These are phyloP conservation scores for Elaeagnus macrophylla DNA, from an alignment of 306 rosid species.

Conservation along the genomic window DNA sequence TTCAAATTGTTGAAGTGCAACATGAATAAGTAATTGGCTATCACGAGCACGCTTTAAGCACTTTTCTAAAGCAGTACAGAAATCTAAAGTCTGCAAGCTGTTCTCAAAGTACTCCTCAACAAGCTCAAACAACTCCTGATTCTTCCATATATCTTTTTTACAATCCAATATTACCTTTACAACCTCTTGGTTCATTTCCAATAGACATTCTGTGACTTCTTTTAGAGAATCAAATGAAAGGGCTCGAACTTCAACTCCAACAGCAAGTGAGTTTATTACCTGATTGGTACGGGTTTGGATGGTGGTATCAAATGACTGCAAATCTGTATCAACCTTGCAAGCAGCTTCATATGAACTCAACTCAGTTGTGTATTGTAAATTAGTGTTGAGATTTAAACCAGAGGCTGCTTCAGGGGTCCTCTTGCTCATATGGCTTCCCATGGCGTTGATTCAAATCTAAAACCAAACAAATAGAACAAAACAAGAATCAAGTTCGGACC, in stretches of 20 bases:
- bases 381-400: slow-evolving; percentile 26
- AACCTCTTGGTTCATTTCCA: slow-evolving; percentile 95
- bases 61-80: slow-evolving; percentile 77
- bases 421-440: slow-evolving; percentile 85
- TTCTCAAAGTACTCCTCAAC: slow-evolving; percentile 91
- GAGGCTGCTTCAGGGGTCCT: slow-evolving; percentile 35
- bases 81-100: slow-evolving; percentile 78
- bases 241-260: slow-evolving; percentile 76
- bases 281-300: slow-evolving; percentile 69
- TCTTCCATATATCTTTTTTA: slow-evolving; percentile 94
- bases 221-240: slow-evolving; percentile 76
- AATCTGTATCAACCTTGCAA: slow-evolving; percentile 59
- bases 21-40: slow-evolving; percentile 63
- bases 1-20: slow-evolving; percentile 72
- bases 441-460: slow-evolving; percentile 30
- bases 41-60: slow-evolving; percentile 76
- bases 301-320: slow-evolving; percentile 59
- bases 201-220: slow-evolving; percentile 68
- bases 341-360: slow-evolving; percentile 75
- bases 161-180: slow-evolving; percentile 79
- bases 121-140: slow-evolving; percentile 69
- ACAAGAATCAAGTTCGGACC: slow-evolving; percentile 1
- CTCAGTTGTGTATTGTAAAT: slow-evolving; percentile 50
- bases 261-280: slow-evolving; percentile 67
- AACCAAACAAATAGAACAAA: slow-evolving; percentile 3